Evolutionary conservation across 2,329 filamentous ascomycete genomes (phyloP), one percentile per base, ranked within the genome.

Genomic region (Paecilomyces sp.): DNA sequence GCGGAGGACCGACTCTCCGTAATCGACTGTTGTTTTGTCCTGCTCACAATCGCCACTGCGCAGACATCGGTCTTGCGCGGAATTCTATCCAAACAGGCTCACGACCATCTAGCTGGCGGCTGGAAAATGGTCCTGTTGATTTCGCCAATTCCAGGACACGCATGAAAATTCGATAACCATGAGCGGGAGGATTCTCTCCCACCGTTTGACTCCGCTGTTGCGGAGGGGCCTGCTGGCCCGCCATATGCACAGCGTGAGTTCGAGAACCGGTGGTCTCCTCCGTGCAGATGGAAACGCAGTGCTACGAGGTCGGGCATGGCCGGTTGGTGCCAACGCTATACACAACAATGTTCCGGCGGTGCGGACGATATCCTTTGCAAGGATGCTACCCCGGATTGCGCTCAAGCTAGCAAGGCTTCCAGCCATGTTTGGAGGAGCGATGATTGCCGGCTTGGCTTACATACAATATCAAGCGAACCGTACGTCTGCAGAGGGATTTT

Each of bases 391-490:
- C 1, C 93, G 91, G 72, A 82, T 99, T 56, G 87, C 94, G n/a
- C 77, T 94, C 70, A 99, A 97, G 79, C 88, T 99, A 67, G 83
- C 88, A 36, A 86, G 92, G 59, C 81, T 96, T 58, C 94, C 94
- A 22, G 94, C 94, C 60, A 88, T 97, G 79, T 92, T 96, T 69
- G 94, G 93, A 51, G 92, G 91, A 51, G 84, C 92, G 54, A 90
- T 92, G 70, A 85, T 99, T 65, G 92, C 91, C 13, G 90, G 90
- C 2, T 79, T 95, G 61, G 92, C 92, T 28, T 99, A 96, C 83
- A 79, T 99, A 55, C 94, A 99, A 73, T 97, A 99, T 73, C 94
- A 99, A 76, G 93, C 94, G 63, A 87, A 88, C 59, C 90, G 90
- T 92, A 83, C 63, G 89, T 83, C 62, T 34, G 8, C n/a, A 18